A percentile compares a stretch with the other conserved stretches of the same genome.
Evolutionary conservation across 2,329 filamentous ascomycete species (phyloP).

Genomic region (Hypoxylon sp.): DNA sequence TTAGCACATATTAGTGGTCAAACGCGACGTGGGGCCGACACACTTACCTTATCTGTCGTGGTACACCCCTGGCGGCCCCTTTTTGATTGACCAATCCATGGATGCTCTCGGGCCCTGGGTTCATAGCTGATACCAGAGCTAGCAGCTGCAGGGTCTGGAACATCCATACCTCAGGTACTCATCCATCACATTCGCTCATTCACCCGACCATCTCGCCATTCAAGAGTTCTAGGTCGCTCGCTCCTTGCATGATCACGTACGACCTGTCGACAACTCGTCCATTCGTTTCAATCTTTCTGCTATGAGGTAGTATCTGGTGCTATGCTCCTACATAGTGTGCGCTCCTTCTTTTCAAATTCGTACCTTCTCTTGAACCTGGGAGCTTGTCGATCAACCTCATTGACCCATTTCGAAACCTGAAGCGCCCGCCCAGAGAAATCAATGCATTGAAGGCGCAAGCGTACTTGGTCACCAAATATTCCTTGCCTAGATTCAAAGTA

Average conservation of each 20-base stretch:
- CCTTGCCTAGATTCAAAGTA: not conserved
- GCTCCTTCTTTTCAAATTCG: slow-evolving; percentile 22
- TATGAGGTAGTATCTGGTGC: slow-evolving; percentile 7
- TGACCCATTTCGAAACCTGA: slow-evolving; percentile 11
- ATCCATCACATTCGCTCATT: slow-evolving; percentile 19
- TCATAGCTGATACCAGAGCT: not conserved
- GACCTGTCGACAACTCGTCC: slow-evolving; percentile 29
- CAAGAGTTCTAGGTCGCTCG: slow-evolving; percentile 30
- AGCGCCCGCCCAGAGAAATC: slow-evolving; percentile 5
- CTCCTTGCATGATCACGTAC: slow-evolving; percentile 40
- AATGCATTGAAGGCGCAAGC: slow-evolving; percentile 23
- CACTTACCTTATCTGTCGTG: slow-evolving; percentile 25
- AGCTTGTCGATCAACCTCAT: slow-evolving; percentile 6
- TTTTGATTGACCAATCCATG: slow-evolving; percentile 41
- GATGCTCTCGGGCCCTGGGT: slow-evolving; percentile 6
- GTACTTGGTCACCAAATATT: not conserved
- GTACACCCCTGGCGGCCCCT: slow-evolving; percentile 18
- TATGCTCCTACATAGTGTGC: slow-evolving; percentile 21
- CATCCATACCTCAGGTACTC: slow-evolving; percentile 14
- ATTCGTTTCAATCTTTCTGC: slow-evolving; percentile 28
- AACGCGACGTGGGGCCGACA: slow-evolving; percentile 3
- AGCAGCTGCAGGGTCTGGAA: slow-evolving; percentile 35
- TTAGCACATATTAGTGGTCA: slow-evolving; percentile 25
- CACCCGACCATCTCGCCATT: slow-evolving; percentile 22
- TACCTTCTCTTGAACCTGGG: slow-evolving; percentile 21